Base-by-base conservation (phyloP, 1,284 basidiomycete species). In the Lentinula novae-zelandiae region DNA sequence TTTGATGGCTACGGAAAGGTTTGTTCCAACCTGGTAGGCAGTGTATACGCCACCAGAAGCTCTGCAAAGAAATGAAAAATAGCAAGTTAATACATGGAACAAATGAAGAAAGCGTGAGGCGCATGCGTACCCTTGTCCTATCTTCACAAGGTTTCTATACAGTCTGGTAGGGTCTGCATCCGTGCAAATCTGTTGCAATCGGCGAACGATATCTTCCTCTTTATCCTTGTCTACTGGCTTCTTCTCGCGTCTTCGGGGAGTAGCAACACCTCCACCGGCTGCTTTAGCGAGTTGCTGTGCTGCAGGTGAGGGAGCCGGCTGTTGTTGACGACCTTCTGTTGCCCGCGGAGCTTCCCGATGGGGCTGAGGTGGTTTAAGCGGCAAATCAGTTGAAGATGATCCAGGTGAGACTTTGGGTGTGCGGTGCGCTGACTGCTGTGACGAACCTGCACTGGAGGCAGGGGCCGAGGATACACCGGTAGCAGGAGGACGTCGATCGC, bases 11-110 rank as follows among this genome's bases (percentile, higher is more conserved):
- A 99, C 97, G 4, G 89, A 92, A 51, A 93, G 70, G 73, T 96
- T 96, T 33, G 92, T 93, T 51, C 95, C 95, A 62, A 96, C 90
- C 76, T 98, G 95, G 71, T 98, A 97, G 13, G 96, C 96, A 5
- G 96, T 98, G 76, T 97, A 99, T 1, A 99, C 96, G 63, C 96
- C 96, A 53, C 97, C 97, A 15, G 95, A 97, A 3, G 97, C 96
- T 65, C 93, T 94, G 67, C 34, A 62, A 33, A 57, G 17, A 8
- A 4, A 27, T 27, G 27, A 27, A 27, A 27, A 27, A 4, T 27
- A 27, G 3, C 33, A 20, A 31, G 15, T 44, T 27, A 42, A 20
- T 31, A 62, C 27, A 57, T 20, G 58, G 27, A 58, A 49, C 59
- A 63, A 64, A 63, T 58, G 61, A 27, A 27, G 60, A 54, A 60